Evolutionary conservation across 805 yeast genomes (phyloP), one percentile per base, ranked within the genome.

Genomic region (Babjeviella inositovora): DNA sequence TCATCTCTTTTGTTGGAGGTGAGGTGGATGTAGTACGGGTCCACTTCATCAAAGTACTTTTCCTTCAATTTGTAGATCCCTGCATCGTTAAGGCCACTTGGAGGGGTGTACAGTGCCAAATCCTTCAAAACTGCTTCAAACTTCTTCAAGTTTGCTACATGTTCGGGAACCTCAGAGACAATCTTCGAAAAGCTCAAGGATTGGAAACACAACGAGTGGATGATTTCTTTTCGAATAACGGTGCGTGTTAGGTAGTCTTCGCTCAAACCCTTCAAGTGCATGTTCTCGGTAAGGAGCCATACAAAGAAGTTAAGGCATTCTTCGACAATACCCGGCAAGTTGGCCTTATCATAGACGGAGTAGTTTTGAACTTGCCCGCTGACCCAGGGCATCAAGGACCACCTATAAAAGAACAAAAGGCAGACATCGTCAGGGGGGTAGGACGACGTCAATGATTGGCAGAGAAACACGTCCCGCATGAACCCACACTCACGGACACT

Each of bases 401-500:
- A 87, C 23, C 93, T 56, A 13, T 64, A 57, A 12, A 80, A 45
- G 5, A 77, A 47, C 3, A 77, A 61, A 4, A 62, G 53, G 30
- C 76, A 48, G 1, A 68, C 66, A 4, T 57, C 48, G 25, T 70
- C 57, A 0, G 85, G 73, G 11, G 65, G 54, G 21, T 45, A 42
- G 9, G 53, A 35, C 6, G 63, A 57, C 4, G 64, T 47, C 20
- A 69, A 69, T 30, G 75, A 53, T 33, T 90, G 97, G 1, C 68
- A 55, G 38, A 80, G 51, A 39, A 64, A 77, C 11, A 87, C 41
- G 36, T 90, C 97, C 33, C 93, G 61, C 34, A 70, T 56, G 39
- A 62, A 85, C 0, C 95, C 93, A 29, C 69, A 67, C 32, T 85
- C 96, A 25, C 96, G 56, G 23, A 85, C 57, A 4, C 82, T 77